A percentile compares a stretch with the other conserved stretches of the same genome.
Evolutionary conservation across 371 early-diverging fungal genomes (phyloP).

Genomic region (Mucor mucedo): DNA sequence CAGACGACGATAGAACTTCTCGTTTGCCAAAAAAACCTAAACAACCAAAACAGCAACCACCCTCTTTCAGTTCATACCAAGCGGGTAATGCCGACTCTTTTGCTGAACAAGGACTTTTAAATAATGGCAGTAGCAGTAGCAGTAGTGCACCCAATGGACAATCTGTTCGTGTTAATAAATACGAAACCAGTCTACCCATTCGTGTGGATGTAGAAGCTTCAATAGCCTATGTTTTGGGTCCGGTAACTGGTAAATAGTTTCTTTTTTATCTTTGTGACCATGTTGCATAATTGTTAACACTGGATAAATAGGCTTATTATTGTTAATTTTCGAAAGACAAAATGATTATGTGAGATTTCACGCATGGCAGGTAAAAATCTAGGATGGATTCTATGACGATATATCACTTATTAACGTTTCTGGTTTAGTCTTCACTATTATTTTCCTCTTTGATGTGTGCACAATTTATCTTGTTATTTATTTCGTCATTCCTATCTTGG

Average conservation of each 20-base stretch:
- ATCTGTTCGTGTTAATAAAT: constrained; percentile 74
- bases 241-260: constrained; percentile 64
- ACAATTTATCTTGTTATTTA: constrained; percentile 55
- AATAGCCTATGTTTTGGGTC: constrained; percentile 71
- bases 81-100: constrained; percentile 30
- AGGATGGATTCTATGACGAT: neutral
- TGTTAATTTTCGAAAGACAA: constrained; percentile 78
- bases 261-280: constrained; percentile 1
- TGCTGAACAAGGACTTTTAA: constrained; percentile 48
- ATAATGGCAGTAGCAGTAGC: constrained; percentile 20
- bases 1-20: constrained; percentile 50
- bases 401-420: neutral
- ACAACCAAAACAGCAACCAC: constrained; percentile 10
- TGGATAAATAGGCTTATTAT: constrained; percentile 47
- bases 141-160: constrained; percentile 10
- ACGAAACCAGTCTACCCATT: constrained; percentile 75
- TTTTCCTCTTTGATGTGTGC: constrained; percentile 47
- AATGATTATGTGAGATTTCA: constrained; percentile 87
- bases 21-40: constrained; percentile 27
- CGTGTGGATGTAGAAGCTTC: constrained; percentile 86
- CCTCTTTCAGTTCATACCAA: constrained; percentile 33
- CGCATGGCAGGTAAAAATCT: constrained; percentile 74
- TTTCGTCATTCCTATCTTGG: constrained; percentile 62
- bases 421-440: constrained; percentile 43
- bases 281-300: constrained; percentile 35